A percentile compares a stretch with the other conserved stretches of the same genome.
phyloP scores from a whole-genome alignment of 345 rosid genomes.

The Turnera subulata region DNA sequence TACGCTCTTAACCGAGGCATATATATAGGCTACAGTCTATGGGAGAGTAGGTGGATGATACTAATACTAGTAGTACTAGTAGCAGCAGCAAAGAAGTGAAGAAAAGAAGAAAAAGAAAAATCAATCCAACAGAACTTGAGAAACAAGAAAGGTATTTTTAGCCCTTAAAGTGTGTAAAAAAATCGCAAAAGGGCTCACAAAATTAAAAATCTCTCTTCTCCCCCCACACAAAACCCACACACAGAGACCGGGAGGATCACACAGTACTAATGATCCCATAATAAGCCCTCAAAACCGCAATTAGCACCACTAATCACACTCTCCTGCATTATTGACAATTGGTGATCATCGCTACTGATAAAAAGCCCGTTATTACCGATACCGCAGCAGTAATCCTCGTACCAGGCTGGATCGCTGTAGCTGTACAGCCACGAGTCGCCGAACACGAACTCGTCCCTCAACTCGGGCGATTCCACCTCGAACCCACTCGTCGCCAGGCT shows the following conservation, averaged over 20 bases:
- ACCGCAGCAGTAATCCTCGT: conserved; percentile 29
- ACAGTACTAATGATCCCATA: conserved; percentile 35
- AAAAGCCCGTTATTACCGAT: conserved; percentile 28
- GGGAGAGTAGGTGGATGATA: too few species aligned
- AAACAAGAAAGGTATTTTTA: conserved; percentile 5
- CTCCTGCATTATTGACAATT: conserved; percentile 30
- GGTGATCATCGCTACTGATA: conserved; percentile 24
- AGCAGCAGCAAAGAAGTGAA: too few species aligned
- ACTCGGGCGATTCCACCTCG: conserved; percentile 31
- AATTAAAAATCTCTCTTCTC: not conserved
- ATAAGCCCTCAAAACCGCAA: conserved; percentile 33
- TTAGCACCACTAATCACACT: conserved; percentile 17
- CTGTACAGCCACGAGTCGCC: conserved; percentile 52
- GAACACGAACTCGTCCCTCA: conserved; percentile 51
- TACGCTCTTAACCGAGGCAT: too few species aligned
- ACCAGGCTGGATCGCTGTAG: conserved; percentile 37
- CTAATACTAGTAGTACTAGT: too few species aligned
- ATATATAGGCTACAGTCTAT: too few species aligned
- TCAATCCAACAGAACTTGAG: not conserved
- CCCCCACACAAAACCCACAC: not conserved
- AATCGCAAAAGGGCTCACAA: conserved; percentile 8
- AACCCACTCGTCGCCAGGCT: conserved; percentile 47
- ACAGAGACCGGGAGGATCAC: not conserved
- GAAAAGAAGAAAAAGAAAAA: too few species aligned
- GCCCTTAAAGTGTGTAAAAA: conserved; percentile 5